These are phyloP conservation scores for Fusarium papillatum DNA, from an alignment of 2,329 filamentous ascomycete species.

Conservation along the genomic window DNA sequence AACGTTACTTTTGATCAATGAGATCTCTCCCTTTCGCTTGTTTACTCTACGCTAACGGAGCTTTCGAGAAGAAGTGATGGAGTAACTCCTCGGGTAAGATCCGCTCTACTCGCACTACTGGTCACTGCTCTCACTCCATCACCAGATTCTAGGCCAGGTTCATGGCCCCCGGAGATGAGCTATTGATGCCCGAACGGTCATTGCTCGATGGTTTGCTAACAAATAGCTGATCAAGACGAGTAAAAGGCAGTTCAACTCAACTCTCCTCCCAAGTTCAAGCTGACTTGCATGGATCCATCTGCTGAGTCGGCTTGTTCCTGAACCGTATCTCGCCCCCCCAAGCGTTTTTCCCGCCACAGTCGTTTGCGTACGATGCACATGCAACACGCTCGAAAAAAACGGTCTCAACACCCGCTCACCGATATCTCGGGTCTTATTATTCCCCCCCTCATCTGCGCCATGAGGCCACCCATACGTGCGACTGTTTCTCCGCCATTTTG, in stretches of 20 bases:
- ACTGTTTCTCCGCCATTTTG: slow-evolving; percentile 4
- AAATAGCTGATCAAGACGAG: background rate
- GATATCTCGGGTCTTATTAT: slow-evolving; percentile 16
- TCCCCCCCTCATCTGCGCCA: slow-evolving; percentile 5
- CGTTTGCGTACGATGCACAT: slow-evolving; percentile 6
- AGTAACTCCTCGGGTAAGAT: background rate
- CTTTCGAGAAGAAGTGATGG: background rate
- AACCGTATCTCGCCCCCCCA: background rate
- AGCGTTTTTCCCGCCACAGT: slow-evolving; percentile 12
- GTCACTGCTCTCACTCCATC: background rate
- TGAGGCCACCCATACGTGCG: slow-evolving; percentile 19
- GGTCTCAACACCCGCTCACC: slow-evolving; percentile 18
- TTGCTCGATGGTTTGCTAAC: slow-evolving; percentile 1
- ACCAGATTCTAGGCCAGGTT: slow-evolving; percentile 1
- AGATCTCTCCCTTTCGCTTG: background rate
- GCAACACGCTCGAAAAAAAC: slow-evolving; percentile 16
- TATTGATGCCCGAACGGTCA: background rate
- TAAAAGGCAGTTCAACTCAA: background rate
- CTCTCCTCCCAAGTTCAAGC: slow-evolving; percentile 5
- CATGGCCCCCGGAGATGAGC: background rate
- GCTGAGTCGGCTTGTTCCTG: background rate
- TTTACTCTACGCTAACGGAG: background rate
- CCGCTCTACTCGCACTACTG: slow-evolving; percentile 5
- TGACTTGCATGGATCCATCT: slow-evolving; percentile 14
- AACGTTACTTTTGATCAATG: background rate